A percentile compares a stretch with the other conserved stretches of the same genome.
Conservation (phyloP, 108 stramenopile species). For the Nitzschia sp. region DNA sequence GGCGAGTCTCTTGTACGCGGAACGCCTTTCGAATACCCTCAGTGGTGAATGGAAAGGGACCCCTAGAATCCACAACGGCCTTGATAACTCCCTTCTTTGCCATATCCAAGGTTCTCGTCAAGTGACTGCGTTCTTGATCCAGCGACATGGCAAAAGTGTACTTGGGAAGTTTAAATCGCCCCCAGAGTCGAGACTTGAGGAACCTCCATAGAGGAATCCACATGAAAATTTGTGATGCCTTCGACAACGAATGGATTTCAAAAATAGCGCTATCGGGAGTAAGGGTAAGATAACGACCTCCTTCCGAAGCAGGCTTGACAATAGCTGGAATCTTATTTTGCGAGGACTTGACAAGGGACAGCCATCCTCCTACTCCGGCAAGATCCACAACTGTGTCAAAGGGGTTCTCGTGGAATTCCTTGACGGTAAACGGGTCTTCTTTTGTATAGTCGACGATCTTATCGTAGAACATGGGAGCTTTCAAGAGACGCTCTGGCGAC, state of each 20-base stretch:
- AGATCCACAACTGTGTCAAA: slow-evolving; percentile 75
- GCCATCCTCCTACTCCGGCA: slow-evolving; percentile 55
- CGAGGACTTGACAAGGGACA: slow-evolving; percentile 19
- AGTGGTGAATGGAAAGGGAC: slow-evolving; percentile 65
- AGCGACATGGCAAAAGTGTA: slow-evolving; percentile 55
- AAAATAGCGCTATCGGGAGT: slow-evolving; percentile 53
- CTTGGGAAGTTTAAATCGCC: slow-evolving; percentile 39
- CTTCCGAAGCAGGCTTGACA: slow-evolving; percentile 49
- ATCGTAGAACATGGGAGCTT: slow-evolving; percentile 48
- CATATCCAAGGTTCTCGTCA: slow-evolving; percentile 60
- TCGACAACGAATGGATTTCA: slow-evolving; percentile 38
- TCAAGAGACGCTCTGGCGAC: slow-evolving; percentile 37
- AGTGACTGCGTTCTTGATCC: slow-evolving; percentile 31
- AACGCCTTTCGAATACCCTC: slow-evolving; percentile 72
- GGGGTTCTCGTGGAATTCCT: slow-evolving; percentile 47
- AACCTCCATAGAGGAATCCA: slow-evolving; percentile 54
- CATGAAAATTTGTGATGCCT: slow-evolving; percentile 42
- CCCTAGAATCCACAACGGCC: slow-evolving; percentile 61
- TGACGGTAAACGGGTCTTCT: slow-evolving; percentile 33
- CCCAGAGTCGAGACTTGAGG: slow-evolving; percentile 40
- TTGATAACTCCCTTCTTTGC: slow-evolving; percentile 51
- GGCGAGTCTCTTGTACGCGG: slow-evolving; percentile 44
- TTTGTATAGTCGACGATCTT: slow-evolving; percentile 53
- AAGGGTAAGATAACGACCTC: slow-evolving; percentile 56
- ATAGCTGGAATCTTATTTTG: slow-evolving; percentile 24